phyloP scores from a whole-genome alignment of 2,329 filamentous ascomycete genomes.

The Cadophora malorum region DNA sequence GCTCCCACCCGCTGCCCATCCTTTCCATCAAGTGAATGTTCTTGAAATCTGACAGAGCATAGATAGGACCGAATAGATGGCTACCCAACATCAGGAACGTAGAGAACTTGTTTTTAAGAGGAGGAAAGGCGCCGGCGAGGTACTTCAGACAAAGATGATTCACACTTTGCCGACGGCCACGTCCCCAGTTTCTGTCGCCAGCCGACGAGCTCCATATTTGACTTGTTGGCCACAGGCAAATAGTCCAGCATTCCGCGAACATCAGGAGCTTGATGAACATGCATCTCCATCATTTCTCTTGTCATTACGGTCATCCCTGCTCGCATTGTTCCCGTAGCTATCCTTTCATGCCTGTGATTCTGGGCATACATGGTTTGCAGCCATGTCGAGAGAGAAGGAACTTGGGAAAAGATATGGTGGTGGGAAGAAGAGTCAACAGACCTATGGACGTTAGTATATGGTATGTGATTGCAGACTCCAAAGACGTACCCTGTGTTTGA shows the following conservation, averaged over 20 bases:
- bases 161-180: constrained; percentile 44
- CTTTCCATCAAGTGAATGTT: background rate
- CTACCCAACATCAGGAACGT: background rate
- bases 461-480: background rate
- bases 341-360: constrained; percentile 43
- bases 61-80: background rate
- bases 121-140: background rate
- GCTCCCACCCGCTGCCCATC: background rate
- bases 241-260: constrained; percentile 41
- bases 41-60: background rate
- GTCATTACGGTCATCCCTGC: constrained; percentile 41
- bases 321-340: constrained; percentile 41
- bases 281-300: constrained; percentile 43
- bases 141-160: background rate
- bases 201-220: constrained; percentile 34
- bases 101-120: background rate
- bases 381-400: constrained; percentile 28
- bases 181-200: constrained; percentile 45
- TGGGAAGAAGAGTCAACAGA: constrained; percentile 38
- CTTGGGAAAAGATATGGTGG: constrained; percentile 34
- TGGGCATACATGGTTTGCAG: constrained; percentile 34
- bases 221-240: constrained; percentile 40
- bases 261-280: constrained; percentile 42
- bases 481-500: constrained; percentile 26
- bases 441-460: constrained; percentile 25